Conservation (phyloP, 2,329 filamentous ascomycete genomes). For the Drechslerella stenobrocha region DNA sequence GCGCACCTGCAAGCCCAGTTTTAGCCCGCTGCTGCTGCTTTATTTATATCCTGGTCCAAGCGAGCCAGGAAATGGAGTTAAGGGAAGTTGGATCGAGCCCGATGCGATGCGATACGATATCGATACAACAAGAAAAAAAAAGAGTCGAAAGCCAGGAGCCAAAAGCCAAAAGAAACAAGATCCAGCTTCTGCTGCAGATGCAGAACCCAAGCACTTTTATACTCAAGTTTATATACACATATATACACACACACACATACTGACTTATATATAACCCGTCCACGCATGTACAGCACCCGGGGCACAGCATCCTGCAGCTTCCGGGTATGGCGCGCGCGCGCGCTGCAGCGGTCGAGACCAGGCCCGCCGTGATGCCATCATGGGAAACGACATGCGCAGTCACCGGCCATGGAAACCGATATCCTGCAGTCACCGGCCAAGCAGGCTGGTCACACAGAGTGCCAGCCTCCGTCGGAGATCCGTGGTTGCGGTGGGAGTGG, state of each 20-base stretch:
- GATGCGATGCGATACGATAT: not conserved
- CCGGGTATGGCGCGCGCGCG: too few relatives aligned
- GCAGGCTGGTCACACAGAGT: slow-evolving; percentile 2
- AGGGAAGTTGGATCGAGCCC: not conserved
- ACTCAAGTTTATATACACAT: slow-evolving; percentile 2
- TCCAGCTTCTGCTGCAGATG: not conserved
- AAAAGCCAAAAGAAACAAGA: slow-evolving; percentile 3
- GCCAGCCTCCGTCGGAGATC: not conserved
- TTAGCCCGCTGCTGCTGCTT: not conserved
- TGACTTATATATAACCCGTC: not conserved
- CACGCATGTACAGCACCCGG: too few relatives aligned
- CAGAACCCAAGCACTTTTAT: too few relatives aligned
- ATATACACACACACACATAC: not conserved
- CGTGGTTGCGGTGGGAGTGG: not conserved
- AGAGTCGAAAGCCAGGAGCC: not conserved
- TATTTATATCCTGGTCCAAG: not conserved
- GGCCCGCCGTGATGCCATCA: slow-evolving; percentile 42
- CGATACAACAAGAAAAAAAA: slow-evolving; percentile 15
- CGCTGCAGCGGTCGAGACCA: not conserved
- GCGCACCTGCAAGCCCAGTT: slow-evolving; percentile 6
- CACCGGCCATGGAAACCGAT: not conserved
- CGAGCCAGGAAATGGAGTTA: slow-evolving; percentile 1
- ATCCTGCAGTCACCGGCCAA: too few relatives aligned
- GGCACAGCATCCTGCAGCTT: too few relatives aligned
- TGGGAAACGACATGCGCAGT: slow-evolving; percentile 20